Evolutionary conservation across 306 rosid species (phyloP).

Genomic region (Medicago lupulina): DNA sequence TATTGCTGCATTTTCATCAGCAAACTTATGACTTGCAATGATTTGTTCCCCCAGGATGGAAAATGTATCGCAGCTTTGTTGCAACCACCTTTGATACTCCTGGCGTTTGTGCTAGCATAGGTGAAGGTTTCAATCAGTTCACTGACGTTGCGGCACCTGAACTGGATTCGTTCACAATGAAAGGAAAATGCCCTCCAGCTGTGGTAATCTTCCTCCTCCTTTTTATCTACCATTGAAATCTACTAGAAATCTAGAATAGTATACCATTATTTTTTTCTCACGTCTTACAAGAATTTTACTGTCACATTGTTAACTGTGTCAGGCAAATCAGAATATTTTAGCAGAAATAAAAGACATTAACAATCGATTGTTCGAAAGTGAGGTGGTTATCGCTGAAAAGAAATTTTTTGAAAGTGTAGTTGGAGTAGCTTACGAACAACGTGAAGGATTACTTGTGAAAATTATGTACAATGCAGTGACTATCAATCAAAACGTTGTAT

Average conservation of each 20-base stretch:
- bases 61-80: slow-evolving; percentile 12
- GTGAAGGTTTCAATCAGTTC: slow-evolving; percentile 8
- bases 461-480: slow-evolving; percentile 38
- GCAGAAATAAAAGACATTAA: slow-evolving; percentile 53
- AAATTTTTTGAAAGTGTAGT: slow-evolving; percentile 21
- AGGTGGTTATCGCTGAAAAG: slow-evolving; percentile 44
- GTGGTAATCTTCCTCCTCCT: slow-evolving; percentile 38
- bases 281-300: neutral
- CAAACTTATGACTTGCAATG: slow-evolving; percentile 4
- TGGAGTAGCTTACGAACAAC: slow-evolving; percentile 28
- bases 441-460: slow-evolving; percentile 44
- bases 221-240: neutral
- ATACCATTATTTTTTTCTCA: neutral
- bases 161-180: slow-evolving; percentile 4
- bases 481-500: slow-evolving; percentile 17
- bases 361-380: slow-evolving; percentile 44
- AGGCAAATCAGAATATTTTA: slow-evolving; percentile 42
- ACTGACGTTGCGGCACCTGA: slow-evolving; percentile 22
- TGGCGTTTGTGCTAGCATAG: slow-evolving; percentile 1
- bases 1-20: slow-evolving; percentile 9
- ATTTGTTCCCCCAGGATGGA: slow-evolving; percentile 21
- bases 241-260: slow-evolving; percentile 5
- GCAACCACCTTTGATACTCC: slow-evolving; percentile 26
- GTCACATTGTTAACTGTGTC: slow-evolving; percentile 16
- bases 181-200: slow-evolving; percentile 23